phyloP scores from a whole-genome alignment of 2,329 filamentous ascomycete species.

The Neopestalotiopsis rosae region DNA sequence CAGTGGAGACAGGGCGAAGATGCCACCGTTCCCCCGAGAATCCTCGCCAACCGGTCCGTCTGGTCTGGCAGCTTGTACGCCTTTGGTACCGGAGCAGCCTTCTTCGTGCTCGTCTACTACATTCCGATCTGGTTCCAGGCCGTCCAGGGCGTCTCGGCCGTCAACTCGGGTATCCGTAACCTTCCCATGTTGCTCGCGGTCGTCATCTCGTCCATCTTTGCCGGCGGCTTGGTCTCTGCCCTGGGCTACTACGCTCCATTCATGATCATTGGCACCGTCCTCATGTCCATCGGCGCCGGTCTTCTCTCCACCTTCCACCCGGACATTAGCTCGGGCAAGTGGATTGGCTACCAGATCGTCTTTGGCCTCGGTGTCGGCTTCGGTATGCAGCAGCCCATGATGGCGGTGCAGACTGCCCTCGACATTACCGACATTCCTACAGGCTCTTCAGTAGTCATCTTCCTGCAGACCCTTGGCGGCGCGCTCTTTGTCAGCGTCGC shows the following conservation, averaged over 20 bases:
- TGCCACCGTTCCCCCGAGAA: conserved; percentile 46
- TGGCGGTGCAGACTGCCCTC: conserved; percentile 47
- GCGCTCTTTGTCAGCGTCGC: conserved; percentile 57
- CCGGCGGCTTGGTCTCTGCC: conserved; percentile 34
- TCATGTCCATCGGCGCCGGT: conserved; percentile 40
- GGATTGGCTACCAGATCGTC: conserved; percentile 50
- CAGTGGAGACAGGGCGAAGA: conserved; percentile 41
- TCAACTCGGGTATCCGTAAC: conserved; percentile 41
- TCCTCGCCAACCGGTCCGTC: conserved; percentile 43
- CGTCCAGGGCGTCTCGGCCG: conserved; percentile 39
- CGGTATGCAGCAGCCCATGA: conserved; percentile 45
- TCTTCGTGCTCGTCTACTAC: conserved; percentile 41
- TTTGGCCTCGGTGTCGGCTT: conserved; percentile 46
- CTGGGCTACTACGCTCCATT: conserved; percentile 44
- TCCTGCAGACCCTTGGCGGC: conserved; percentile 48
- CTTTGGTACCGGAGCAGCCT: conserved; percentile 40
- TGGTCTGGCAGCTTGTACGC: conserved; percentile 33
- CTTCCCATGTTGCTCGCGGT: conserved; percentile 40
- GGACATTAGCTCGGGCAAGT: conserved; percentile 35
- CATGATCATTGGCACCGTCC: conserved; percentile 42
- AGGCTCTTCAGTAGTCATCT: conserved; percentile 41
- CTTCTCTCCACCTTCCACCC: conserved; percentile 45
- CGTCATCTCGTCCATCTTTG: conserved; percentile 32
- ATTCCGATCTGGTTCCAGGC: conserved; percentile 36
- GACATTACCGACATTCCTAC: conserved; percentile 33